Evolutionary conservation across 805 yeast species (phyloP).

Genomic region (Candida oleophila): DNA sequence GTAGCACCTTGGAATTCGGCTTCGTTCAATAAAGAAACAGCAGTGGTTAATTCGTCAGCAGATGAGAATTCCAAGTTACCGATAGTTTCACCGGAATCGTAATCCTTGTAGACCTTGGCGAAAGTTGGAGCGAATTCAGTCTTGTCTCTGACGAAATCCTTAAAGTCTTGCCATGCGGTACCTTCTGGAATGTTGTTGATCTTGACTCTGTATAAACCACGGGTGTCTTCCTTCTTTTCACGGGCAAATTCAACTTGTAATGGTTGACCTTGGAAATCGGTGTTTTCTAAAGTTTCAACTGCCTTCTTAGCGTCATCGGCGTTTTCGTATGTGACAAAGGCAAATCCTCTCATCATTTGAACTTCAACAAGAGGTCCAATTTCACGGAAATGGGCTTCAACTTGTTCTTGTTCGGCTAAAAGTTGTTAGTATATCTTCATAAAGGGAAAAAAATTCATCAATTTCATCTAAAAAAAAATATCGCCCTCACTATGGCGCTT

Average conservation of each 20-base stretch:
- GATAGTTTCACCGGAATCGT: slow-evolving; percentile 42
- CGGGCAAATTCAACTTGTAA: slow-evolving; percentile 55
- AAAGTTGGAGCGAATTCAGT: slow-evolving; percentile 63
- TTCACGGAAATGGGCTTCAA: slow-evolving; percentile 66
- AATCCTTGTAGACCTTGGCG: slow-evolving; percentile 50
- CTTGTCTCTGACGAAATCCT: slow-evolving; percentile 85
- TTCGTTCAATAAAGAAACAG: slow-evolving; percentile 72
- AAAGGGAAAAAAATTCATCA: no score
- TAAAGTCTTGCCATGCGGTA: slow-evolving; percentile 83
- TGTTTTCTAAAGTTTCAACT: slow-evolving; percentile 43
- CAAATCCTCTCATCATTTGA: slow-evolving; percentile 77
- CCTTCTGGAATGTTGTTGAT: slow-evolving; percentile 71
- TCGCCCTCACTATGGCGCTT: neutral
- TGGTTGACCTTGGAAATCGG: slow-evolving; percentile 49
- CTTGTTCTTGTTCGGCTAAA: slow-evolving; percentile 46
- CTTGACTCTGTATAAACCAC: slow-evolving; percentile 73
- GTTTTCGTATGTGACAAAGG: slow-evolving; percentile 81
- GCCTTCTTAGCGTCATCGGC: slow-evolving; percentile 54
- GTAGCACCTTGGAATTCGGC: slow-evolving; percentile 68
- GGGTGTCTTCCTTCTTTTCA: slow-evolving; percentile 56
- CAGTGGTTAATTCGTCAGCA: slow-evolving; percentile 73
- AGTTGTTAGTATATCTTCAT: slow-evolving; percentile 23
- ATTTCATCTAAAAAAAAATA: no score
- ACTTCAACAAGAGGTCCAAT: slow-evolving; percentile 69
- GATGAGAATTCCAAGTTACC: slow-evolving; percentile 58